Evolutionary conservation across 2,329 filamentous ascomycete species (phyloP), one percentile per base, ranked within the genome.

Genomic region (Leptodontidium sp.): DNA sequence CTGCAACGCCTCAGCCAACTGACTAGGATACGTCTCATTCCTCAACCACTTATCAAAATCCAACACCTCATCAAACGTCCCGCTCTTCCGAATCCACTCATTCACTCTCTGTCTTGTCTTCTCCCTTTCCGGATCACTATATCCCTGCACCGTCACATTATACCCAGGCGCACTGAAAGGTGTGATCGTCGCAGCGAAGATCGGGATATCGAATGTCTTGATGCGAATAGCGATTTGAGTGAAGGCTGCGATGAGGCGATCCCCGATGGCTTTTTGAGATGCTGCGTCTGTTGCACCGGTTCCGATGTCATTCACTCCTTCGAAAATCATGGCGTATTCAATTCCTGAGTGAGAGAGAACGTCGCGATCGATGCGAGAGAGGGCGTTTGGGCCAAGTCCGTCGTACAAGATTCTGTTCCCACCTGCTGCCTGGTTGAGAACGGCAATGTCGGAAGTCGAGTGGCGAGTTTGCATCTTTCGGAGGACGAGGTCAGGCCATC

Each of bases 221-320:
- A 88, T 81, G 15, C 88, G 82, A 1, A 80, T 79, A 2, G 84
- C 82, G 40, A 91, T 88, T 71, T 89, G 86, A 66, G 81, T 78
- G 75, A 87, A 91, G 0, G 87, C 87, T n/a, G 81, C 80, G 45
- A 87, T 85, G 2, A 92, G 79, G 2, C 79, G 74, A 64, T 84
- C 82, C 15, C 83, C 86, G 11, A 89, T 79, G 3, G 77, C 74
- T 2, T 78, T 77, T 73, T 90, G 88, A 0, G 83, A 81, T 0
- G 76, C 78, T 0, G 79, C 58, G 26, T 85, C 84, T 0, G 83
- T 74, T 1, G 79, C 79, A 0, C 82, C 84, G 1, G 78, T 80
- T 3, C 89, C 90, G 66, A 92, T 91, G 74, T 92, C 90, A 74
- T 91, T 91, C 35, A 92, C 88, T 24, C 90, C 89, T 77, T 90